phyloP scores from a whole-genome alignment of 2,329 filamentous ascomycete species.

The Sclerotinia spermophila region DNA sequence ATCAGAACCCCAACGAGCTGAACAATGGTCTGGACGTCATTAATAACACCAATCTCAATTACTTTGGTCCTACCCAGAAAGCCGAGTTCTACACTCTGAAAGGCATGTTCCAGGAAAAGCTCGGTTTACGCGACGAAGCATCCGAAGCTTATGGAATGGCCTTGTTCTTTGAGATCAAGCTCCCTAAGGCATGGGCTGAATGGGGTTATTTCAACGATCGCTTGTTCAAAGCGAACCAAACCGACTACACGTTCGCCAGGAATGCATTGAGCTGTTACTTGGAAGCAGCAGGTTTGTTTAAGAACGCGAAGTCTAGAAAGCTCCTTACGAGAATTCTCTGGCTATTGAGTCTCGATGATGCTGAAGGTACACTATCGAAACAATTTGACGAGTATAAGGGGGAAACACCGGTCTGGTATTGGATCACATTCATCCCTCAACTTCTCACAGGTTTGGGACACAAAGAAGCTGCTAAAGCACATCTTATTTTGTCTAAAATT shows the following conservation, averaged over 20 bases:
- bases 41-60: slow-evolving; percentile 98
- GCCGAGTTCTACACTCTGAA: slow-evolving; percentile 99
- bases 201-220: slow-evolving; percentile 99
- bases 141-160: slow-evolving; percentile 94
- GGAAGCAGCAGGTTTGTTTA: slow-evolving; percentile 93
- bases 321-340: slow-evolving; percentile 89
- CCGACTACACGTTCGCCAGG: slow-evolving; percentile 76
- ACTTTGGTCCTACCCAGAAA: slow-evolving; percentile 94
- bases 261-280: slow-evolving; percentile 95
- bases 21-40: slow-evolving; percentile 94
- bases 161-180: slow-evolving; percentile 89
- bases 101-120: slow-evolving; percentile 97
- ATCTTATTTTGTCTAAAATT: slow-evolving; percentile 84
- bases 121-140: slow-evolving; percentile 85
- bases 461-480: slow-evolving; percentile 83
- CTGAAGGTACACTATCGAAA: slow-evolving; percentile 74
- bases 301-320: slow-evolving; percentile 94
- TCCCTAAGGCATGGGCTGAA: slow-evolving; percentile 97
- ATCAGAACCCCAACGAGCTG: slow-evolving; percentile 90
- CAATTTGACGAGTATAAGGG: slow-evolving; percentile 97
- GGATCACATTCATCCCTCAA: slow-evolving; percentile 98
- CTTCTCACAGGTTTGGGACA: slow-evolving; percentile 86
- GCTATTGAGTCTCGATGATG: slow-evolving; percentile 90
- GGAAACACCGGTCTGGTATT: slow-evolving; percentile 97
- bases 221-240: slow-evolving; percentile 87